Evolutionary conservation across 768 basidiomycete species (phyloP), one percentile per base, ranked within the genome.

Genomic region (Leucocoprinus birnbaumii): DNA sequence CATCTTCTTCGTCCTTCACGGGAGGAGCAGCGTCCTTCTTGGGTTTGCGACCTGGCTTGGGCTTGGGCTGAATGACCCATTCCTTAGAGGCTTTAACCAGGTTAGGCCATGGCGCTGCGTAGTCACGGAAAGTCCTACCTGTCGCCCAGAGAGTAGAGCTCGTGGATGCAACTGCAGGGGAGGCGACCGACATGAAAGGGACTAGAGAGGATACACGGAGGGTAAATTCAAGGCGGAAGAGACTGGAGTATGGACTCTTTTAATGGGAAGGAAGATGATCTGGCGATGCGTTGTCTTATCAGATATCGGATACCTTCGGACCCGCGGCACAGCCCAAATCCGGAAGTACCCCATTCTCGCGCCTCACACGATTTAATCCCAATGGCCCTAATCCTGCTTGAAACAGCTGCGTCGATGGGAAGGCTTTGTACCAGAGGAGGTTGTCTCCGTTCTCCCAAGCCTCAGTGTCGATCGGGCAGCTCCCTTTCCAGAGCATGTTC

Each of bases 31-130:
- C 24, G 58, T 89, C 89, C 62, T 83, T 89, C 80, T 92, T 93
- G 16, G 90, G 91, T 73, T 93, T 93, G 44, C 91, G 78, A 16
- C 91, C 91, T 34, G 91, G 91, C 66, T 90, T 93, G 8, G 90
- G 87, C 63, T 88, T 91, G 7, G 91, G 86, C 21, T 86, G 86
- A 61, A 94, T 89, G 58, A 90, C 80, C 91, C 91, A 94, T 68
- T 92, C 89, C 68, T 86, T 91, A n/a, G 89, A 91, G 25, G 91
- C 91, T 90, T 43, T 37, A 6, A 50, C 27, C 25, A 26, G 44
- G 51, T 57, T 52, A 59, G 63, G 40, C 51, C 52, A 61, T 49
- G 57, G 25, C 22, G 26, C 31, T 58, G 50, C 10, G 31, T 16
- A 44, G n/a, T 22, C 18, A 31, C 22, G 9, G 21, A 27, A 41